phyloP scores from a whole-genome alignment of 73 alveolate species.

The Effrenium voratum region DNA sequence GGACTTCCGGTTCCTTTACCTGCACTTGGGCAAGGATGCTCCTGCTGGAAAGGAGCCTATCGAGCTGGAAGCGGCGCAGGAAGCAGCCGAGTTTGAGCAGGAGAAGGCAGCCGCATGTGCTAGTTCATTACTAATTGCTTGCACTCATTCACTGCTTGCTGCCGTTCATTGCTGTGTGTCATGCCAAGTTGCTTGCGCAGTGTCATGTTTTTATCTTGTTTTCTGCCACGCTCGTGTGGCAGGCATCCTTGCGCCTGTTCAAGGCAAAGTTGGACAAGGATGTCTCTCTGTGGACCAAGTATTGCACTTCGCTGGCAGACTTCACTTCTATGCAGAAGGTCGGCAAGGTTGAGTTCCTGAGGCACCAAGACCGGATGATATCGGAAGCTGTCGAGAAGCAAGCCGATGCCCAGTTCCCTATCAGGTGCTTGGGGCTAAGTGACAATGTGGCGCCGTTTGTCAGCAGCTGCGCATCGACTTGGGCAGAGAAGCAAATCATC shows the following conservation, averaged over 20 bases:
- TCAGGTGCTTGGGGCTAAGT: neutral
- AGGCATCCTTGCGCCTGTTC: neutral
- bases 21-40: no score
- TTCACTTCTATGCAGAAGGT: neutral
- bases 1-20: neutral
- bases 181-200: no score
- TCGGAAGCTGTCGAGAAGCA: neutral
- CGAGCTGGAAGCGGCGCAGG: conserved; percentile 8
- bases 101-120: conserved; percentile 11
- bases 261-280: neutral
- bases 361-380: neutral
- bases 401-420: neutral
- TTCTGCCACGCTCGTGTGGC: no score
- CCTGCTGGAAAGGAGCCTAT: neutral
- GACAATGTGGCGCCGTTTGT: neutral
- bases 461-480: neutral
- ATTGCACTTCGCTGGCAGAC: neutral
- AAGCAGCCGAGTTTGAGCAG: conserved; percentile 2
- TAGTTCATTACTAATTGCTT: no score
- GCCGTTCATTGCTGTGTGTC: no score
- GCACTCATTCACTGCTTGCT: no score
- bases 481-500: neutral
- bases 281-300: neutral
- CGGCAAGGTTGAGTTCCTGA: neutral
- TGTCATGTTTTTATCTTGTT: no score